These are phyloP conservation scores for Sporothrix euskadiensis DNA, from an alignment of 2,329 filamentous ascomycete species.

Conservation along the genomic window DNA sequence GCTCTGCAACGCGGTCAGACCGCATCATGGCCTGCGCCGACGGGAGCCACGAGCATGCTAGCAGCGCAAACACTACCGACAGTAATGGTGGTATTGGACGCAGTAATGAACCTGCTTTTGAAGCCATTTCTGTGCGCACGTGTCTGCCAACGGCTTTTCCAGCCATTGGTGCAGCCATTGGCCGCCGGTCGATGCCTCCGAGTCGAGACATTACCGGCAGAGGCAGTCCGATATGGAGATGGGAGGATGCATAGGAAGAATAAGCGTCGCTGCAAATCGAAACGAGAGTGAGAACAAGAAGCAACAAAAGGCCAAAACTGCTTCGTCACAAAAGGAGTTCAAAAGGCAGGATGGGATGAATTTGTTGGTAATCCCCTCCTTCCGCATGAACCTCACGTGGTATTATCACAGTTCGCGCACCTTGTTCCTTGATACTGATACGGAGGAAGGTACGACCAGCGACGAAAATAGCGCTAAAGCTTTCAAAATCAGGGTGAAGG, in stretches of 20 bases:
- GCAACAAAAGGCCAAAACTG: not conserved
- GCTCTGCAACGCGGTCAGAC: conserved; percentile 53
- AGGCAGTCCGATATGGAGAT: conserved; percentile 31
- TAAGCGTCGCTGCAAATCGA: not conserved
- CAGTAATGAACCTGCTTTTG: not conserved
- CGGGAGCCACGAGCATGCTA: conserved; percentile 44
- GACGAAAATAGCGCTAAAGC: not conserved
- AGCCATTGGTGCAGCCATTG: not conserved
- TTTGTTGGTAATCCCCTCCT: conserved; percentile 11
- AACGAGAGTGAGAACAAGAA: not conserved
- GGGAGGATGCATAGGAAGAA: conserved; percentile 39
- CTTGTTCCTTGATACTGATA: not conserved
- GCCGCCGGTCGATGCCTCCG: conserved; percentile 36
- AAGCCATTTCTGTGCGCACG: not conserved
- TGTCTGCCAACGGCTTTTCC: conserved; percentile 7
- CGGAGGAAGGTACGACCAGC: not conserved
- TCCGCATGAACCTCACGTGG: conserved; percentile 5
- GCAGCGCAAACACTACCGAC: conserved; percentile 36
- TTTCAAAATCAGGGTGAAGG: not conserved
- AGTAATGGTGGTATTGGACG: not conserved
- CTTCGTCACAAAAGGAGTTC: not conserved
- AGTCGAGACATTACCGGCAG: conserved; percentile 46
- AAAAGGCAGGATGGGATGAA: not conserved
- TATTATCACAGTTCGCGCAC: conserved; percentile 1
- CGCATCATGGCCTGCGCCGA: conserved; percentile 58